Percentiles rank a stretch among this genome's conserved stretches.
phyloP scores from a whole-genome alignment of 2,329 filamentous ascomycete species.

The Ramichloridium luteum region DNA sequence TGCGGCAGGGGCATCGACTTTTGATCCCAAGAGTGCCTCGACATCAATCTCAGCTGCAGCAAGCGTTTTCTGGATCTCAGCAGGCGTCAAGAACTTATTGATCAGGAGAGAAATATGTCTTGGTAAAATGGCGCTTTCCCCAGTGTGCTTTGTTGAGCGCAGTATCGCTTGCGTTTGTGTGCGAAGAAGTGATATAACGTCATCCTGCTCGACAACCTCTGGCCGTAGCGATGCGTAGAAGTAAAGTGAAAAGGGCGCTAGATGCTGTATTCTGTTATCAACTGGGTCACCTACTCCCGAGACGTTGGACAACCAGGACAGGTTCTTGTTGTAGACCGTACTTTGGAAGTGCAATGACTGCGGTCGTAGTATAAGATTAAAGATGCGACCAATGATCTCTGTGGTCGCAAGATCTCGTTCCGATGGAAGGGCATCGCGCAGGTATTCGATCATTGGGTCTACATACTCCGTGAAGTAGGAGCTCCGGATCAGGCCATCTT shows the following conservation, averaged over 20 bases:
- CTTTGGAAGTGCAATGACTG: constrained; percentile 37
- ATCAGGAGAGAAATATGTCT: constrained; percentile 35
- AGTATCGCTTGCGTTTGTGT: constrained; percentile 14
- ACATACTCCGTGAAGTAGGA: constrained; percentile 37
- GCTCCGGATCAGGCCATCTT: constrained; percentile 28
- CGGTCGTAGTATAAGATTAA: constrained; percentile 46
- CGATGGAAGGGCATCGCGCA: constrained; percentile 23
- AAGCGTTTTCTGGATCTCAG: constrained; percentile 27
- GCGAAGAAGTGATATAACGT: constrained; percentile 17
- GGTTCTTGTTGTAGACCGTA: constrained; percentile 19
- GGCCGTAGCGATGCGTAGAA: constrained; percentile 23
- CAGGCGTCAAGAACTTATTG: constrained; percentile 36
- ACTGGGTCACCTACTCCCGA: constrained; percentile 6
- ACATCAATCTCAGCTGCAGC: constrained; percentile 22
- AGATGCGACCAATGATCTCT: constrained; percentile 49
- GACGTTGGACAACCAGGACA: constrained; percentile 20
- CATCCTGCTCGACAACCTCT: constrained; percentile 18
- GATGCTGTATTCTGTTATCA: constrained; percentile 1
- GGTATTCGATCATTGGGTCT: constrained; percentile 30
- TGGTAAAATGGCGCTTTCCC: constrained; percentile 20
- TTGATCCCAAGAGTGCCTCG: constrained; percentile 27
- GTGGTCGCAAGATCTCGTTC: constrained; percentile 40
- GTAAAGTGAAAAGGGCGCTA: constrained; percentile 20
- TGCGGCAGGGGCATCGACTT: constrained; percentile 31
- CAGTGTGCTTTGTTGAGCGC: constrained; percentile 4